Evolutionary conservation across 2,329 filamentous ascomycete species (phyloP).

Genomic region (Purpureocillium takamizusanense): DNA sequence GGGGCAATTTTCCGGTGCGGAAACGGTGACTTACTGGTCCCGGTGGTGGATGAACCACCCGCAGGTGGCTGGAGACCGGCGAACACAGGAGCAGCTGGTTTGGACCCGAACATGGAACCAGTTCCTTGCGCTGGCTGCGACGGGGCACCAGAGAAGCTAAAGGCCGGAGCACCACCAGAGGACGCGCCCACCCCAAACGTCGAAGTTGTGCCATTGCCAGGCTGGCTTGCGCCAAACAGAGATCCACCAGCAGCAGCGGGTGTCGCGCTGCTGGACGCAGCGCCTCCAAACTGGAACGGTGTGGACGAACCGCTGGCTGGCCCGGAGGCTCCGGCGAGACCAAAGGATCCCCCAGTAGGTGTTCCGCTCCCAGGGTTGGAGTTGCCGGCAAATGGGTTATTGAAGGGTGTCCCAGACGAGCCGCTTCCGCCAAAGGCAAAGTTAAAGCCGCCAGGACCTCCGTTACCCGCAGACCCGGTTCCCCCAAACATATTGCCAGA

Average conservation of each 20-base stretch:
- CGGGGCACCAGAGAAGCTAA: constrained; percentile 29
- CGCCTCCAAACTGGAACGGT: constrained; percentile 29
- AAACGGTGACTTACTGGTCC: constrained; percentile 37
- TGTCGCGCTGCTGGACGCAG: constrained; percentile 12
- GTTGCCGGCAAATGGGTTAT: constrained; percentile 28
- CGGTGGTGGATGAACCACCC: constrained; percentile 34
- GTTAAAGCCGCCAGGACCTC: constrained; percentile 18
- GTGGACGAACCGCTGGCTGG: constrained; percentile 14
- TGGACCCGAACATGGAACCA: constrained; percentile 23
- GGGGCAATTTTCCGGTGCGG: constrained; percentile 31
- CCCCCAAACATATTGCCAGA: constrained; percentile 31
- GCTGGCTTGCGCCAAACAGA: constrained; percentile 18
- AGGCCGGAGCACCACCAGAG: constrained; percentile 20
- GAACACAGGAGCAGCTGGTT: constrained; percentile 24
- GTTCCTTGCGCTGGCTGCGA: constrained; percentile 17
- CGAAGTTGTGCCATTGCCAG: constrained; percentile 12
- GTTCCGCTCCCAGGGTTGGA: constrained; percentile 13
- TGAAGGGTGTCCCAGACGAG: constrained; percentile 19
- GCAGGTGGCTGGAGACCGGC: constrained; percentile 30
- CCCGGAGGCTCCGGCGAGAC: constrained; percentile 23
- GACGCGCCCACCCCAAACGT: constrained; percentile 21
- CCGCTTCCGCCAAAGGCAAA: constrained; percentile 16
- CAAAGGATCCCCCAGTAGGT: constrained; percentile 23
- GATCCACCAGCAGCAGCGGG: constrained; percentile 10
- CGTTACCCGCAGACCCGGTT: constrained; percentile 12